A percentile compares a stretch with the other conserved stretches of the same genome.
Conservation (phyloP, 306 rosid genomes). For the Astragalus glycyphyllos region DNA sequence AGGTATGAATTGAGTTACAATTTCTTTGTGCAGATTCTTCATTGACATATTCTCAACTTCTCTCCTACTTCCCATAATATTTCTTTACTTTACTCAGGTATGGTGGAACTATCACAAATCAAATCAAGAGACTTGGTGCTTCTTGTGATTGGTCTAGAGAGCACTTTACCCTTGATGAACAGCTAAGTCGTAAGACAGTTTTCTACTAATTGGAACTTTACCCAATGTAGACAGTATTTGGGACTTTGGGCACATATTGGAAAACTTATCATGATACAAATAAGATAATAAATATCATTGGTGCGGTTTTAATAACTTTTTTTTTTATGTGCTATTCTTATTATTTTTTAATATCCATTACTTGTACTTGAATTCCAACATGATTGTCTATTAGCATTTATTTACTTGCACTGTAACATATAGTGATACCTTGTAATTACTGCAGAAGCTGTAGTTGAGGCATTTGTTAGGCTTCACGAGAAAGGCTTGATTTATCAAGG, state of each 20-base stretch:
- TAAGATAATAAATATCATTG: slow-evolving; percentile 31
- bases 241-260: slow-evolving; percentile 17
- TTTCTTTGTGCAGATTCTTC: slow-evolving; percentile 22
- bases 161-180: slow-evolving; percentile 96
- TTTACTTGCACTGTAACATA: slow-evolving; percentile 21
- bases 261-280: slow-evolving; percentile 24
- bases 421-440: slow-evolving; percentile 52
- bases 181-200: slow-evolving; percentile 98
- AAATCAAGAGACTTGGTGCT: slow-evolving; percentile 98
- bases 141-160: slow-evolving; percentile 98
- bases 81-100: slow-evolving; percentile 58
- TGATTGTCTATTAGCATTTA: slow-evolving; percentile 10
- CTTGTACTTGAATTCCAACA: slow-evolving; percentile 17
- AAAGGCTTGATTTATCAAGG: slow-evolving; percentile 97
- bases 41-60: slow-evolving; percentile 16
- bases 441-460: slow-evolving; percentile 95
- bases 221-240: slow-evolving; percentile 28
- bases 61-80: slow-evolving; percentile 26
- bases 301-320: not conserved
- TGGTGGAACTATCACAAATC: slow-evolving; percentile 94
- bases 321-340: slow-evolving; percentile 1
- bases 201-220: slow-evolving; percentile 55
- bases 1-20: slow-evolving; percentile 14
- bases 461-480: slow-evolving; percentile 94
- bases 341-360: not conserved